These are phyloP conservation scores for Leishmania braziliensis DNA, from an alignment of 208 protist species.

Conservation along the genomic window DNA sequence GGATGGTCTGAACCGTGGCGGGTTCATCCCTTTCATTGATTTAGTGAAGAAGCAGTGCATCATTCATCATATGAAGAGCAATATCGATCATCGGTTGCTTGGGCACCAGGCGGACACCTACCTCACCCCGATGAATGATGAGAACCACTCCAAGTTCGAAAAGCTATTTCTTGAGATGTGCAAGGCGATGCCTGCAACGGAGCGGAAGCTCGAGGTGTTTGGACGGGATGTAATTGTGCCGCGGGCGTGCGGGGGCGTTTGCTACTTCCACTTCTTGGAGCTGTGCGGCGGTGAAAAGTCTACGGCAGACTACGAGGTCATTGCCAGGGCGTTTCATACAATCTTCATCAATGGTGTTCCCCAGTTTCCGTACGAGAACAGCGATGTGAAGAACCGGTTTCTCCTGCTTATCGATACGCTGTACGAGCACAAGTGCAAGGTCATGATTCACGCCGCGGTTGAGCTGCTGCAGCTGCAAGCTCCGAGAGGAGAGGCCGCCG, in stretches of 20 bases:
- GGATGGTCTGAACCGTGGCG: conserved; percentile 91
- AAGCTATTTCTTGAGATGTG: conserved; percentile 81
- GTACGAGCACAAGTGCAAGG: conserved; percentile 86
- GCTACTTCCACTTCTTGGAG: conserved; percentile 84
- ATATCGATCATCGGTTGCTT: conserved; percentile 93
- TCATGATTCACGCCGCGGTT: conserved; percentile 74
- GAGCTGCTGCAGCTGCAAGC: conserved; percentile 58
- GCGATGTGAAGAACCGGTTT: conserved; percentile 87
- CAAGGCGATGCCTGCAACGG: conserved; percentile 72
- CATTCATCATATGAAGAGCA: conserved; percentile 89
- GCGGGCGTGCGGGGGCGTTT: conserved; percentile 68
- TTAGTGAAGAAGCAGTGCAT: conserved; percentile 86
- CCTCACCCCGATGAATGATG: conserved; percentile 53
- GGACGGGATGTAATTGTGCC: conserved; percentile 78
- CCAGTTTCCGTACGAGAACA: conserved; percentile 73
- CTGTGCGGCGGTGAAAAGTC: conserved; percentile 74
- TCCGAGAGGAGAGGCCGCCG: conserved; percentile 33
- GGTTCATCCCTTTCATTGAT: conserved; percentile 96
- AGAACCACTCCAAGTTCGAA: conserved; percentile 74
- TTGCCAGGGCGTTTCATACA: conserved; percentile 88
- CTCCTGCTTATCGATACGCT: conserved; percentile 90
- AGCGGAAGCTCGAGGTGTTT: conserved; percentile 67
- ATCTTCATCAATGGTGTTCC: conserved; percentile 88
- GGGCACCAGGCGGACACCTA: conserved; percentile 74
- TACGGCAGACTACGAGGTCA: conserved; percentile 84